These are phyloP conservation scores for Pseudogymnoascus sp. DNA, from an alignment of 2,329 filamentous ascomycete species.

Conservation along the genomic window DNA sequence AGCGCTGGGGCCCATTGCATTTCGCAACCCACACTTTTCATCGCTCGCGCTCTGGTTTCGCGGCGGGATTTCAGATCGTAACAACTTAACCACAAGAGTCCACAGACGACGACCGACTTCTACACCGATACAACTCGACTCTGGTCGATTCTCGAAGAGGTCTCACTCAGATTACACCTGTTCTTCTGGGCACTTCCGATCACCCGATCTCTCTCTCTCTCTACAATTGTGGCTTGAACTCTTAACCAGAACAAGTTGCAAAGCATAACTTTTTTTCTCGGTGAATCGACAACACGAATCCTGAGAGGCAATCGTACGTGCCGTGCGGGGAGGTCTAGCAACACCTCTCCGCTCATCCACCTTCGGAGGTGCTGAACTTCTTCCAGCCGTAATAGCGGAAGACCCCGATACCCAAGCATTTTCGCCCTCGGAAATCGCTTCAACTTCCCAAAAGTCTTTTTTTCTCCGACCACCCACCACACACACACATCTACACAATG, in stretches of 20 bases:
- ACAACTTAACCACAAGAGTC: not conserved
- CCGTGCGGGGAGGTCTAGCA: constrained; percentile 32
- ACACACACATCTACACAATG: constrained; percentile 30
- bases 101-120: not conserved
- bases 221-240: not conserved
- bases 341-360: constrained; percentile 32
- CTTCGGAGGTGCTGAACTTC: constrained; percentile 25
- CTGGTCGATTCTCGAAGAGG: not conserved
- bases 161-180: not conserved
- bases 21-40: not conserved
- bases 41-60: not conserved
- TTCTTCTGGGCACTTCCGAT: not conserved
- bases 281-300: not conserved
- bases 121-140: not conserved
- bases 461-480: not conserved
- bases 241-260: constrained; percentile 2
- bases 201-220: not conserved
- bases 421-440: not conserved
- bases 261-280: not conserved
- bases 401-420: not conserved
- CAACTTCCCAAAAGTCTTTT: not conserved
- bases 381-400: constrained; percentile 13
- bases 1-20: not conserved
- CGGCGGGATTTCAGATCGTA: not conserved
- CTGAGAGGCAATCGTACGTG: not conserved